These are phyloP conservation scores for Botryosphaeria dothidea DNA, from an alignment of 2,329 filamentous ascomycete species.

Conservation along the genomic window DNA sequence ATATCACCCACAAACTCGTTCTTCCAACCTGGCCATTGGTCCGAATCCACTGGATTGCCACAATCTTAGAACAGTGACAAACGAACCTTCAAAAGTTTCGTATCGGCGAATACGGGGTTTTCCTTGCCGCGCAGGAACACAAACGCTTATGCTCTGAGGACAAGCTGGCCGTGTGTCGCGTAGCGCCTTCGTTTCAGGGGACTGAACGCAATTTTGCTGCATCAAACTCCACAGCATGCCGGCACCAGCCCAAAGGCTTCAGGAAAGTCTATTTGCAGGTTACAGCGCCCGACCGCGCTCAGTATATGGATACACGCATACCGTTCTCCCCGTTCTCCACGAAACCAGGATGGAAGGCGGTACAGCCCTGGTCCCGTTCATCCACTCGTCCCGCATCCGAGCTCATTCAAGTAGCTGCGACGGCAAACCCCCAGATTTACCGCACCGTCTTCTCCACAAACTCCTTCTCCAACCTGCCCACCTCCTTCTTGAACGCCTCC, in stretches of 20 bases:
- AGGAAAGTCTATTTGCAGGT: slow-evolving; percentile 12
- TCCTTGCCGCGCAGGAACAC: too few species aligned
- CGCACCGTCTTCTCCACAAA: slow-evolving; percentile 82
- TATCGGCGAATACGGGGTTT: too few species aligned
- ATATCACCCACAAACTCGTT: too few species aligned
- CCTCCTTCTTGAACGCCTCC: slow-evolving; percentile 85
- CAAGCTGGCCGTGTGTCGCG: too few species aligned
- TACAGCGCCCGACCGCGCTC: neutral
- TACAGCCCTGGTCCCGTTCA: neutral
- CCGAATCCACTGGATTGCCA: too few species aligned
- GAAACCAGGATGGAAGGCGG: neutral
- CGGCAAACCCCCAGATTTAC: slow-evolving; percentile 25
- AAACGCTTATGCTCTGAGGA: too few species aligned
- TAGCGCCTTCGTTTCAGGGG: too few species aligned
- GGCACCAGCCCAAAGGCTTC: neutral
- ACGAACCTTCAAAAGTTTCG: too few species aligned
- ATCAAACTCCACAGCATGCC: too few species aligned
- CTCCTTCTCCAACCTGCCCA: slow-evolving; percentile 77
- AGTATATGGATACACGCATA: slow-evolving; percentile 10
- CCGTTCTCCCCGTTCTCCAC: neutral
- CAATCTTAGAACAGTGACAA: too few species aligned
- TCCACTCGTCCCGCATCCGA: neutral
- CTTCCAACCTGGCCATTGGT: too few species aligned
- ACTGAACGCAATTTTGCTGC: too few species aligned
- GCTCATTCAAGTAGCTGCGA: neutral